Conservation (phyloP, 179 eudicot species). For the Heliamphora pulchella region DNA sequence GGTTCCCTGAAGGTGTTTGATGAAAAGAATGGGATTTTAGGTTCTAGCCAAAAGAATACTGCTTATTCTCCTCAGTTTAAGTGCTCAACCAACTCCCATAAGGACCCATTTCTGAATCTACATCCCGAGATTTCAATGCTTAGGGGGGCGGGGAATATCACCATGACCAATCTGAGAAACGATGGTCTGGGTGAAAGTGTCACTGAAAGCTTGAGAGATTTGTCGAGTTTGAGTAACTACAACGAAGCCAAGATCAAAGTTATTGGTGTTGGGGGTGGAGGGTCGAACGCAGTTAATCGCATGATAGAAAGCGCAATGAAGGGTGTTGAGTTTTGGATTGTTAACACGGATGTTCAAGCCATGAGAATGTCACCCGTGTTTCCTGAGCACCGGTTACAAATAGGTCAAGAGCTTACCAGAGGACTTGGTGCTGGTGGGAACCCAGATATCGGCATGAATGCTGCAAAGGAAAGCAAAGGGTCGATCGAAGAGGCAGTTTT, state of each 20-base stretch:
- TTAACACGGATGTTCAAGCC: constrained; percentile 91
- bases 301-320: constrained; percentile 90
- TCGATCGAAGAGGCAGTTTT: constrained; percentile 73
- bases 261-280: constrained; percentile 96
- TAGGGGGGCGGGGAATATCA: constrained; percentile 60
- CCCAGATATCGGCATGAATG: constrained; percentile 87
- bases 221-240: constrained; percentile 32
- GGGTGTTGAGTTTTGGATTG: constrained; percentile 95
- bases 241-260: constrained; percentile 87
- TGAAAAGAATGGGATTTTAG: constrained; percentile 31
- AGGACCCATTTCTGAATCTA: constrained; percentile 63
- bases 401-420: constrained; percentile 86
- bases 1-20: constrained; percentile 33
- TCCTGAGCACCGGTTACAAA: constrained; percentile 68
- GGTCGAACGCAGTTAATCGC: constrained; percentile 91
- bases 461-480: constrained; percentile 85
- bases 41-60: constrained; percentile 22
- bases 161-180: constrained; percentile 31
- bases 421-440: constrained; percentile 98
- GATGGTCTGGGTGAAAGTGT: constrained; percentile 45
- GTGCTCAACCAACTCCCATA: constrained; percentile 56
- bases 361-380: constrained; percentile 81
- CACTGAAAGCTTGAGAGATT: constrained; percentile 45
- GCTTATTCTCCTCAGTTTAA: constrained; percentile 34
- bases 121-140: constrained; percentile 84